Evolutionary conservation across 176 grass and related monocot species (phyloP).

Genomic region (Urochloa ruziziensis): DNA sequence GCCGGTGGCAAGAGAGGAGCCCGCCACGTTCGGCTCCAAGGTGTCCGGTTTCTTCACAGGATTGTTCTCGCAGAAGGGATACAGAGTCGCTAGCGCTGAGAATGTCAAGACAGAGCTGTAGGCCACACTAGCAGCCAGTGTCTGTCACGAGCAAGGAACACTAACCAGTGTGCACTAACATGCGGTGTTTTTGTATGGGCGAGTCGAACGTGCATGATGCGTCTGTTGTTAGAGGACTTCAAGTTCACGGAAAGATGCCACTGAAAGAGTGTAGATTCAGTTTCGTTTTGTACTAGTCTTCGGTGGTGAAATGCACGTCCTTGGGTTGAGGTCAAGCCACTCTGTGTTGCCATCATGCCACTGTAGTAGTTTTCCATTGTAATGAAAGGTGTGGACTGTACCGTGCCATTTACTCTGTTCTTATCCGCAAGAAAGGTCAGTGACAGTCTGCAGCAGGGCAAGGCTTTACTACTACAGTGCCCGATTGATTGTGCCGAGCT

Average conservation of each 20-base stretch:
- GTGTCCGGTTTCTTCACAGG: constrained; percentile 40
- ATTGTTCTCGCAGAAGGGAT: constrained; percentile 30
- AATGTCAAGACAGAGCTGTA: constrained; percentile 61
- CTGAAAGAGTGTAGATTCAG: neutral
- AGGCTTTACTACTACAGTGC: constrained; percentile 29
- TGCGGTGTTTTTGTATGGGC: constrained; percentile 27
- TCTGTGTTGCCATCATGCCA: neutral
- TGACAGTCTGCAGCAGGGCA: neutral
- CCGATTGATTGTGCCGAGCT: neutral
- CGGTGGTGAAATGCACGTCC: neutral
- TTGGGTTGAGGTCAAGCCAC: neutral
- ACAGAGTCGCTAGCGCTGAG: neutral
- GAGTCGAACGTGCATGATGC: neutral
- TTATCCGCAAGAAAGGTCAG: neutral
- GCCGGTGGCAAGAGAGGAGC: constrained; percentile 10
- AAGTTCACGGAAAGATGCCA: neutral
- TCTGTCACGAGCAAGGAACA: neutral
- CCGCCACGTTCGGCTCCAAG: constrained; percentile 51
- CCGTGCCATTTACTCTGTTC: neutral
- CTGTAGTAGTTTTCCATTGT: neutral
- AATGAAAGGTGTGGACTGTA: neutral
- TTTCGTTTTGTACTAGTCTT: neutral
- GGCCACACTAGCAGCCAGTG: neutral
- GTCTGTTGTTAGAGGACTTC: neutral
- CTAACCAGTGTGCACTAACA: constrained; percentile 9